phyloP scores from a whole-genome alignment of 345 rosid species.

The Bruguiera gymnorhiza region DNA sequence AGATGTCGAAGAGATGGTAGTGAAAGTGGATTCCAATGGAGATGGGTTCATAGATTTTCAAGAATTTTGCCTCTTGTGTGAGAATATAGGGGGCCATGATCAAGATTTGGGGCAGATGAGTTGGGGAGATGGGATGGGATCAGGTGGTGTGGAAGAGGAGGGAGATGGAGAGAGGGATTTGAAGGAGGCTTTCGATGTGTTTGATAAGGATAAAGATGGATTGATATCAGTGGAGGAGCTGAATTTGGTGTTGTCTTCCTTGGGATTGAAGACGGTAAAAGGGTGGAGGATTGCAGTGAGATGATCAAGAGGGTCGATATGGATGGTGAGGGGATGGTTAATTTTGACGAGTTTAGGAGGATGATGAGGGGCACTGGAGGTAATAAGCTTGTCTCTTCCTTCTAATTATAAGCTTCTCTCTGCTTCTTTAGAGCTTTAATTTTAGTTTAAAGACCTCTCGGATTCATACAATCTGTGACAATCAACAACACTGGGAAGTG shows the following conservation, averaged over 20 bases:
- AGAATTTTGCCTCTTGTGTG: slow-evolving; percentile 25
- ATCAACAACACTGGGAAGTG: too few species aligned
- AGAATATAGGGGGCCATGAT: not conserved
- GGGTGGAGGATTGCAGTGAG: slow-evolving; percentile 17
- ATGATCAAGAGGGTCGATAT: slow-evolving; percentile 22
- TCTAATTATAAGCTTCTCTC: not conserved
- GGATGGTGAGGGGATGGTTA: slow-evolving; percentile 32
- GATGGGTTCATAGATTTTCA: slow-evolving; percentile 30
- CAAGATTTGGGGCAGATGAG: not conserved
- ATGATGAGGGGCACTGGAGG: slow-evolving; percentile 17
- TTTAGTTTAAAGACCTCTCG: too few species aligned
- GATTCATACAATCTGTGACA: too few species aligned
- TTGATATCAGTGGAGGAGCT: slow-evolving; percentile 29
- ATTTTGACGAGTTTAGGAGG: slow-evolving; percentile 23
- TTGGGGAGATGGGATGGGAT: not conserved
- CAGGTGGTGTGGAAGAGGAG: not conserved
- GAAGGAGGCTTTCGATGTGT: slow-evolving; percentile 33
- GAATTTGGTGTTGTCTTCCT: slow-evolving; percentile 8
- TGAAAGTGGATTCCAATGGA: slow-evolving; percentile 29
- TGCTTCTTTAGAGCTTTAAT: too few species aligned
- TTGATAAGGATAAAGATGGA: slow-evolving; percentile 30
- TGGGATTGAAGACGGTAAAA: slow-evolving; percentile 24
- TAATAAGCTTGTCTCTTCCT: slow-evolving; percentile 16
- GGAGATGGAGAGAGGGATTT: slow-evolving; percentile 14
- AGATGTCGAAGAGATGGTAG: slow-evolving; percentile 29